phyloP scores from a whole-genome alignment of 345 rosid genomes.

The Psidium friedrichsthalianum region DNA sequence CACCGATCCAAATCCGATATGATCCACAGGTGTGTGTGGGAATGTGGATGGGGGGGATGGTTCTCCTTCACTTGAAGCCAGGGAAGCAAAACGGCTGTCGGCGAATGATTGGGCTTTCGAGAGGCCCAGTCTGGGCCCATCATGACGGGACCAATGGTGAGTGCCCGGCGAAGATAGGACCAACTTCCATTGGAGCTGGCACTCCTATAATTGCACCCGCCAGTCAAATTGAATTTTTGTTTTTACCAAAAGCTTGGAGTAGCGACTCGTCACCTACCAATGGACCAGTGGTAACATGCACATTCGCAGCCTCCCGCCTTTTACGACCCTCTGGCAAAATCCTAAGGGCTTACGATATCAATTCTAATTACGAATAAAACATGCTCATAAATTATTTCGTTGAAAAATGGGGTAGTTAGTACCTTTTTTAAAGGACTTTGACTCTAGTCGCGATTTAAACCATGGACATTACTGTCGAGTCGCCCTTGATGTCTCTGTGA shows the following conservation, averaged over 20 bases:
- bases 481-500: background rate
- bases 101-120: background rate
- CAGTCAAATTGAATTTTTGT: background rate
- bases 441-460: accelerated
- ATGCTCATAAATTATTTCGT: background rate
- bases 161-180: background rate
- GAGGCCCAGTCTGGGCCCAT: background rate
- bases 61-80: background rate
- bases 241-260: background rate
- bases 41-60: background rate
- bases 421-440: background rate
- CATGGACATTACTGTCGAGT: background rate
- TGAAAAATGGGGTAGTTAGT: background rate
- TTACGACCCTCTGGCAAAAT: background rate
- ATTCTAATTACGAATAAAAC: background rate
- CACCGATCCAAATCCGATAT: too few relatives aligned
- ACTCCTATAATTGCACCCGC: background rate
- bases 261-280: background rate
- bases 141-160: background rate
- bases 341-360: background rate
- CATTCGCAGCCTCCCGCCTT: background rate
- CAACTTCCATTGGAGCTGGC: background rate
- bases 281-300: background rate
- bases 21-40: too few relatives aligned
- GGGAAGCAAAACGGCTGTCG: background rate